Conservation (phyloP, 176 grass and related monocot species). For the Eleusine coracana region DNA sequence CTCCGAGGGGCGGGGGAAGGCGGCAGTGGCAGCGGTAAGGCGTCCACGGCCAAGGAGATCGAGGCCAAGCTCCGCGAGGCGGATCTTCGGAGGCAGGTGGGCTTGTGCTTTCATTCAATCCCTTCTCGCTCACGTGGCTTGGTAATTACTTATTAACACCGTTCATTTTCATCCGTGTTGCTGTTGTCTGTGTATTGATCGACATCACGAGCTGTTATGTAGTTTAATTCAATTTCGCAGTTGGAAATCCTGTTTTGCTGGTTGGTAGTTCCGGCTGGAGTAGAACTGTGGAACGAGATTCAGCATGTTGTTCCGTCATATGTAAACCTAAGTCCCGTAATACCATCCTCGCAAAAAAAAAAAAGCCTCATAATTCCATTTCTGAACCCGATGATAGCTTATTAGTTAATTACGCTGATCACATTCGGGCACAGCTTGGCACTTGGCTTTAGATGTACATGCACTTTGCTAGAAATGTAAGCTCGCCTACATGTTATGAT, state of each 20-base stretch:
- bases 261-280: background rate
- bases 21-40: constrained; percentile 8
- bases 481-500: background rate
- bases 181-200: background rate
- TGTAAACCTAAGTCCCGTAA: background rate
- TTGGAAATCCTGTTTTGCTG: constrained; percentile 9
- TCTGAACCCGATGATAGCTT: background rate
- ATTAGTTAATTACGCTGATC: background rate
- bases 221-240: background rate
- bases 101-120: background rate
- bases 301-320: background rate
- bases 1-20: constrained; percentile 10
- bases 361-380: background rate
- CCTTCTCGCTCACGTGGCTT: background rate
- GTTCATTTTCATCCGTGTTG: constrained; percentile 6
- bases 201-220: background rate
- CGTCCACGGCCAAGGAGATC: constrained; percentile 73
- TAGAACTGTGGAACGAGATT: background rate
- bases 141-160: background rate
- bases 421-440: background rate
- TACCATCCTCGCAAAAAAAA: no score
- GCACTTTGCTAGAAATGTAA: background rate
- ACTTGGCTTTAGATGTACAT: background rate
- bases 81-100: constrained; percentile 75
- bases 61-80: constrained; percentile 81